Percentiles rank a stretch among this genome's conserved stretches.
Evolutionary conservation across 495 filamentous ascomycete genomes (phyloP).

Genomic region (Opeltia flavorubescens): DNA sequence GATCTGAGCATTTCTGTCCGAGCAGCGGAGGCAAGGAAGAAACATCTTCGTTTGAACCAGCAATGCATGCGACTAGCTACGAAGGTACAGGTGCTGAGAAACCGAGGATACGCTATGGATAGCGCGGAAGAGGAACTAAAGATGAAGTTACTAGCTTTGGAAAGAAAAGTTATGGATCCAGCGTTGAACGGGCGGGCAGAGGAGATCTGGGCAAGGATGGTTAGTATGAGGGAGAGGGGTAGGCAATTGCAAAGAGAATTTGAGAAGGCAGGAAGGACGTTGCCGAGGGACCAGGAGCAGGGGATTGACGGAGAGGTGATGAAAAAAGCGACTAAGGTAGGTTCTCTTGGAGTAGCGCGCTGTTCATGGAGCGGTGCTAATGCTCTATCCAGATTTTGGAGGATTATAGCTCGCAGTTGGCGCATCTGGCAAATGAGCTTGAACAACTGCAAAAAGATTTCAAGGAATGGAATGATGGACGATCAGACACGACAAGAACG

Average conservation of each 20-base stretch:
- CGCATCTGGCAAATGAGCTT: conserved; percentile 71
- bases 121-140: conserved; percentile 82
- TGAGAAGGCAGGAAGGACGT: conserved; percentile 45
- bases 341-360: conserved; percentile 12
- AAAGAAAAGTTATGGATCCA: conserved; percentile 68
- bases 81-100: conserved; percentile 82
- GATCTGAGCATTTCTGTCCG: conserved; percentile 69
- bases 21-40: conserved; percentile 63
- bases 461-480: conserved; percentile 48
- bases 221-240: conserved; percentile 68
- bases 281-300: conserved; percentile 33
- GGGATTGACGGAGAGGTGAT: conserved; percentile 62
- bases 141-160: conserved; percentile 64
- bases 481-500: not conserved
- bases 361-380: conserved; percentile 7
- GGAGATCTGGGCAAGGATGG: conserved; percentile 93
- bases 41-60: conserved; percentile 66
- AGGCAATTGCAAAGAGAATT: conserved; percentile 67
- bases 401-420: conserved; percentile 78
- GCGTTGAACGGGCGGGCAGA: conserved; percentile 69
- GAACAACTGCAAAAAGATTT: conserved; percentile 67
- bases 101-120: conserved; percentile 83
- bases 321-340: conserved; percentile 74
- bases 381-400: conserved; percentile 53
- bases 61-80: conserved; percentile 74